Base-by-base conservation (phyloP, 306 rosid species). In the Begonia fuchsioides region DNA sequence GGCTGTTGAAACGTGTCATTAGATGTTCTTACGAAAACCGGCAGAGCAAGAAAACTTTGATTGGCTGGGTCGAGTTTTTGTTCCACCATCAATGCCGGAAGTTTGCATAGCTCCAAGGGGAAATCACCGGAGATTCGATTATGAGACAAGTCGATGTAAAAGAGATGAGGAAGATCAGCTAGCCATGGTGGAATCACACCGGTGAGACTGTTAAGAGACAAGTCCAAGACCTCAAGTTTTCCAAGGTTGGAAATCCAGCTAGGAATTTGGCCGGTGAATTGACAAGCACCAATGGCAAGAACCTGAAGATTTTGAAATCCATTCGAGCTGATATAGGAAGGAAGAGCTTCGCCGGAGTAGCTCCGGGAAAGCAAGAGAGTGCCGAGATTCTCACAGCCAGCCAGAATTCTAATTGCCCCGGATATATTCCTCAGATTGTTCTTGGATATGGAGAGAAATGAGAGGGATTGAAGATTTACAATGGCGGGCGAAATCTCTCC, bases 161-260 rank as follows among this genome's bases (percentile, higher is more conserved):
- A 86, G 56, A 86, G 78, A 55, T 52, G 72, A 15, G 76, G 71
- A 57, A 86, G 69, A 53, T 17, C 58, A 26, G 74, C 81, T 38
- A 86, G 67, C 93, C 81, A 76, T 46, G 71, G 51, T 44, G 96
- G 94, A 52, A 82, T 72, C 9, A 77, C 16, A 55, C 93, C 93
- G 12, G 63, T 63, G 12, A 86, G 5, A 3, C 1, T 38, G 60
- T 86, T 86, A 44, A 19, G 12, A 16, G 96, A 86, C 67, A 86
- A 60, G 66, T 86, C 96, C 67, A 86, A 47, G 56, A 54, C 96
- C 71, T 76, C 72, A 11, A 86, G 79, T 41, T 61, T 68, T 64
- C 46, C 62, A 43, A 86, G 76, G 44, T 75, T 76, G 13, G 17
- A 40, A 46, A 86, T 52, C 96, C 93, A 82, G 55, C 43, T 51